Evolutionary conservation across 805 yeast species (phyloP).

Genomic region (Phaffomyces antillensis): DNA sequence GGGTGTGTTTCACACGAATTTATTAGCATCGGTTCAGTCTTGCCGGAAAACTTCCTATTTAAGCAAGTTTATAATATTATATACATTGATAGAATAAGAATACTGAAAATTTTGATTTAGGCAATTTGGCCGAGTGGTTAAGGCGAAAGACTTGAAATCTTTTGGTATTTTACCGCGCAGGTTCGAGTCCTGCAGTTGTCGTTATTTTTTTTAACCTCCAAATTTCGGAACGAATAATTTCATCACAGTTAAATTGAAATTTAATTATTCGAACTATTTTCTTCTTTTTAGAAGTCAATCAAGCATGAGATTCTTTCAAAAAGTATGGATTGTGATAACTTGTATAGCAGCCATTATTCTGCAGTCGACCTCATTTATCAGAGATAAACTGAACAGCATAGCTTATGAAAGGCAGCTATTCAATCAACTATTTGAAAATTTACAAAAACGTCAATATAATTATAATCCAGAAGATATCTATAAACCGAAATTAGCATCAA

Average conservation of each 20-base stretch:
- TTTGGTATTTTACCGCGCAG: conserved; percentile 12
- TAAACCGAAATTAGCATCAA: conserved; percentile 30
- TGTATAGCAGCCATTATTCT: conserved; percentile 16
- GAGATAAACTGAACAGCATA: conserved; percentile 17
- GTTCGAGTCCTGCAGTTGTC: conserved; percentile 12
- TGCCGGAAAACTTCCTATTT: too few relatives aligned
- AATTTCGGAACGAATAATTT: not conserved
- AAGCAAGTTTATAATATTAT: too few relatives aligned
- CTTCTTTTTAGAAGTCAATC: not conserved
- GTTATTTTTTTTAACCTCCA: not conserved
- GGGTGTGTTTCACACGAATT: too few relatives aligned
- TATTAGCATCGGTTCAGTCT: too few relatives aligned
- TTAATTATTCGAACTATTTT: not conserved
- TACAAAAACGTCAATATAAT: conserved; percentile 9
- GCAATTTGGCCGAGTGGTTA: conserved; percentile 13
- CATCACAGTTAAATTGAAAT: not conserved
- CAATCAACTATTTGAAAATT: conserved; percentile 20
- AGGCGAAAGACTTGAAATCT: conserved; percentile 13
- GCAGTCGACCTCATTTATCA: conserved; percentile 15
- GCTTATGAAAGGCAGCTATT: conserved; percentile 9
- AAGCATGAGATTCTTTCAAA: conserved; percentile 19
- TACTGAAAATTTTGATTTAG: not conserved
- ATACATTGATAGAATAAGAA: too few relatives aligned
- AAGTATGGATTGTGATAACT: conserved; percentile 21
- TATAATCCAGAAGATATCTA: conserved; percentile 16